Evolutionary conservation across 2,329 filamentous ascomycete species (phyloP).

Genomic region (Teratosphaeria gauchensis): DNA sequence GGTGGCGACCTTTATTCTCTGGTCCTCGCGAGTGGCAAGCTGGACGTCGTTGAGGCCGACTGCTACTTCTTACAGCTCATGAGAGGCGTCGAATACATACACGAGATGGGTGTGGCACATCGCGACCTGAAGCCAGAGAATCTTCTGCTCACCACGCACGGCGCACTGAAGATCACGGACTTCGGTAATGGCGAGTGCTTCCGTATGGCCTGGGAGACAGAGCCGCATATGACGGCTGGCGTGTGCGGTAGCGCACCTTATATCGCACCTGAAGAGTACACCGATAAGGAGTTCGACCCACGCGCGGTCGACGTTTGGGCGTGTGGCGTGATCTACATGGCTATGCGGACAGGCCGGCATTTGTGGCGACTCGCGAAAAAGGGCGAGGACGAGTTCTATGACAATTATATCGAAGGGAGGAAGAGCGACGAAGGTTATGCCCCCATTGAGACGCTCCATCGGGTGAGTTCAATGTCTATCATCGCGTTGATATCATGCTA

Average conservation of each 20-base stretch:
- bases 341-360: conserved; percentile 92
- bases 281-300: conserved; percentile 90
- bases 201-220: conserved; percentile 98
- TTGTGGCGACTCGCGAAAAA: conserved; percentile 95
- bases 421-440: conserved; percentile 92
- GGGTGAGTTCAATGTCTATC: conserved; percentile 52
- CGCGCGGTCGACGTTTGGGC: conserved; percentile 98
- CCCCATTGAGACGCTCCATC: conserved; percentile 88
- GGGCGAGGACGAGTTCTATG: conserved; percentile 95
- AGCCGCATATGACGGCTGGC: conserved; percentile 95
- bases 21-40: conserved; percentile 79
- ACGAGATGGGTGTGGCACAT: conserved; percentile 98
- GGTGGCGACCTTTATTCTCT: conserved; percentile 93
- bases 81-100: conserved; percentile 97
- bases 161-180: conserved; percentile 92
- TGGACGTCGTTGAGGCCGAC: conserved; percentile 86
- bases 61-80: conserved; percentile 99
- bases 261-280: conserved; percentile 94
- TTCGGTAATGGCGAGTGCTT: conserved; percentile 99
- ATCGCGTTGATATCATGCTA: conserved; percentile 3
- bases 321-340: conserved; percentile 98
- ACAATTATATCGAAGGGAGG: conserved; percentile 82
- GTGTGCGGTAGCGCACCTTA: conserved; percentile 95
- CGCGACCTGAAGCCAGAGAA: conserved; percentile 97
- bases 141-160: conserved; percentile 81